Base-by-base conservation (phyloP, 495 filamentous ascomycete genomes). In the Daldinia concentrica region DNA sequence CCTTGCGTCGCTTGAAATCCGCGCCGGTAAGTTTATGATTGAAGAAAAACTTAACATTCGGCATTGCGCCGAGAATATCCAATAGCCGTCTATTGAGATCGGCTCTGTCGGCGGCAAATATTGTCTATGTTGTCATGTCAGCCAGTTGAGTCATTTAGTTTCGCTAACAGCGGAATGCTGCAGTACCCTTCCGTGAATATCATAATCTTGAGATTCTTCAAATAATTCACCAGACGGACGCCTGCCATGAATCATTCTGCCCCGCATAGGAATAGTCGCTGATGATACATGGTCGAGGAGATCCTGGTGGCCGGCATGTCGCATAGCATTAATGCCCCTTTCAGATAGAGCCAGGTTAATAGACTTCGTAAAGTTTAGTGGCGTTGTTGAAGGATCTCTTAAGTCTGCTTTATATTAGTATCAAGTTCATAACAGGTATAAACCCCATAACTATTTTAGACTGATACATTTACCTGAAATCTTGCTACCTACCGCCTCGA, bases 341-440 rank as follows among this genome's bases (percentile, higher is more conserved):
- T 98, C 93, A 0, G 95, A 98, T 11, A 99, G 81, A 17, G 95
- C 94, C 19, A 99, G 83, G 75, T 98, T 99, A 84, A 99, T 99
- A 14, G 96, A 98, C 79, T 92, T 97, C 48, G 94, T 96, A 79
- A 98, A 98, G 76, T 98, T 98, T 59, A 98, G 84, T 0, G 95
- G 94, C 11, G 89, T 90, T 0, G 93, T 98, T 8, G 87, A 86
- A 4, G 92, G 90, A 73, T 94, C 87, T 32, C 96, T 90, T 50
- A 98, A 89, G 84, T 98, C 95, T 97, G 74, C 29, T 19, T 24
- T 26, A 39, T 63, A 58, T 71, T 6, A 73, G 69, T 68, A 36
- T 54, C 4, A 9, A 15, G 43, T 58, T 37, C 24, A 52, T 26
- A 24, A 52, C 2, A 11, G n/a, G n/a, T n/a, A 12, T 1, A 24